Base-by-base conservation (phyloP, 2,329 filamentous ascomycete genomes). In the Trichoderma hamatum region DNA sequence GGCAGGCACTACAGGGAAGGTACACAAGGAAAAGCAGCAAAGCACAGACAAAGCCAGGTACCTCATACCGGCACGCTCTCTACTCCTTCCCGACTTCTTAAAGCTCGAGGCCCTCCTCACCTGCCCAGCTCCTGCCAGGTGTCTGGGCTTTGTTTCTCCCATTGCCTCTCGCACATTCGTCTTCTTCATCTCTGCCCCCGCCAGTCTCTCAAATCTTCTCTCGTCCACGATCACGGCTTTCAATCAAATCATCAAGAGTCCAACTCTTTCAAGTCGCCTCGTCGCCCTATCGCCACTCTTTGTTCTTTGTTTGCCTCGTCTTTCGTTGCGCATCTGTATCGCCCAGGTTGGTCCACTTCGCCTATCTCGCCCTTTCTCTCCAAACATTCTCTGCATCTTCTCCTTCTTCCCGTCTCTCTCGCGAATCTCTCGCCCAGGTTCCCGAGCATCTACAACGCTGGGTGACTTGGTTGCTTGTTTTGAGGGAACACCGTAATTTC, bases 241-340 rank as follows among this genome's bases (percentile, higher is more conserved):
- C 69, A 30, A 26, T 24, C 54, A 49, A 61, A 36, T 43, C 55
- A 55, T 24, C 46, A 60, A 67, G 55, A 54, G 63, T 67, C 46
- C 49, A 67, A 14, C 56, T 69, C 61, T 56, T 43, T 16, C 34
- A 34, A 39, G 60, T 59, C 67, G 59, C 67, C 67, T 59, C 67
- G 59, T 60, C 67, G 65, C 56, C 46, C 34, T n/a, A 34, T 56
- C 56, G 56, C 51, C 52, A 36, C 70, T 75, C 69, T 71, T 74
- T 70, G 71, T 73, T 72, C 69, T 71, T 74, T 71, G 71, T 73
- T 72, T 71, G 71, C 71, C 68, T 73, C 73, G 68, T 73, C 74
- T 70, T 70, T 72, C 71, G 64, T 68, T 68, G 62, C 70, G 61
- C 67, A 71, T 72, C 63, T 59, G 72, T 70, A 73, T 68, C 63